These are phyloP conservation scores for Leptosphaerulina australis DNA, from an alignment of 2,329 filamentous ascomycete genomes.

Conservation along the genomic window DNA sequence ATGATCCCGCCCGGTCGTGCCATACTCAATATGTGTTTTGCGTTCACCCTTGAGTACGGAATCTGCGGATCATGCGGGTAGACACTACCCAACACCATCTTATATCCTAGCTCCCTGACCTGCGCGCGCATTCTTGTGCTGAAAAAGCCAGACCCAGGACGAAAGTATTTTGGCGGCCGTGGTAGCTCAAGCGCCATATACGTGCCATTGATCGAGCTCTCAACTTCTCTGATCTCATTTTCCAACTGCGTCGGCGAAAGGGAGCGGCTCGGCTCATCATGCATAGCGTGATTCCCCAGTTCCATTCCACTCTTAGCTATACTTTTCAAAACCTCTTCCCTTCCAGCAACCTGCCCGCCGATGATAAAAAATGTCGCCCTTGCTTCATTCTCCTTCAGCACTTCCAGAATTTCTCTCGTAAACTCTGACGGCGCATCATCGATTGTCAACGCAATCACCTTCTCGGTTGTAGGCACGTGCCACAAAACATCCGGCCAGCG, in stretches of 20 bases:
- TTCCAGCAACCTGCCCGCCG: conserved; percentile 71
- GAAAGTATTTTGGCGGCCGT: conserved; percentile 70
- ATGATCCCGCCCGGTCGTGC: conserved; percentile 76
- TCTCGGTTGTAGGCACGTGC: conserved; percentile 64
- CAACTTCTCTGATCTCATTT: conserved; percentile 69
- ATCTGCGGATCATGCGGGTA: conserved; percentile 95
- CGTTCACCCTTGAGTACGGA: conserved; percentile 70
- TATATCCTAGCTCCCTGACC: conserved; percentile 67
- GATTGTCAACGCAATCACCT: conserved; percentile 80
- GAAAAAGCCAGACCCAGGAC: conserved; percentile 86
- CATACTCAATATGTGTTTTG: conserved; percentile 81
- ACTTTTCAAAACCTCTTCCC: conserved; percentile 56
- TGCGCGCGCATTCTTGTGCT: conserved; percentile 69
- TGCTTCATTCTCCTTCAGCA: conserved; percentile 69
- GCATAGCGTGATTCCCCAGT: conserved; percentile 88
- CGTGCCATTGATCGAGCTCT: conserved; percentile 62
- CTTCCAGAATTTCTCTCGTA: conserved; percentile 71
- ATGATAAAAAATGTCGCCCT: conserved; percentile 90
- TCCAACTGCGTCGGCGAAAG: conserved; percentile 66
- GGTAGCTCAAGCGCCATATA: conserved; percentile 54
- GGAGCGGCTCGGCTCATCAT: conserved; percentile 74
- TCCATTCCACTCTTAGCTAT: conserved; percentile 61
- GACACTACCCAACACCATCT: conserved; percentile 78
- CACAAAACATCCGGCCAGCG: conserved; percentile 82
- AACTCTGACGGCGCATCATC: conserved; percentile 81